Conservation (phyloP, 805 yeast species). For the Candida manassasensis region DNA sequence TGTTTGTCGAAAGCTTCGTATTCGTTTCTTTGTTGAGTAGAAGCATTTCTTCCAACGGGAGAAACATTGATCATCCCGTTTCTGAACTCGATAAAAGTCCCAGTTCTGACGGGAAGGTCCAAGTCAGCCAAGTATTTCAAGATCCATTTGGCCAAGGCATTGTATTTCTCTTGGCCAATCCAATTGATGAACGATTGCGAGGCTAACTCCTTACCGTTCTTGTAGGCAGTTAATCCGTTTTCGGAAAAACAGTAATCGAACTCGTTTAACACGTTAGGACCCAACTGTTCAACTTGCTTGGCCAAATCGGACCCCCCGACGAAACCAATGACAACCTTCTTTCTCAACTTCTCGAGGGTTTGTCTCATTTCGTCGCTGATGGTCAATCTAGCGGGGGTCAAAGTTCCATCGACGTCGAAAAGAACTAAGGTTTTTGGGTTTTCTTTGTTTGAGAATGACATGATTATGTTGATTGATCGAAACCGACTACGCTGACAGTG, state of each 20-base stretch:
- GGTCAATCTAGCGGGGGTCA: constrained; percentile 91
- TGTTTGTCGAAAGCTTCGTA: constrained; percentile 79
- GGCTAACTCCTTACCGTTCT: constrained; percentile 80
- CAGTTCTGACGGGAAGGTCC: constrained; percentile 95
- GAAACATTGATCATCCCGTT: constrained; percentile 99
- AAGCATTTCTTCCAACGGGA: constrained; percentile 98
- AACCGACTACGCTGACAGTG: too few relatives aligned
- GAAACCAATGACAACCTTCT: constrained; percentile 92
- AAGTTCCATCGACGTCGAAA: constrained; percentile 97
- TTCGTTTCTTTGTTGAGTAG: constrained; percentile 88
- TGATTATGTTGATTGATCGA: constrained; percentile 14
- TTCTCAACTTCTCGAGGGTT: constrained; percentile 68
- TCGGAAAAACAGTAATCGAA: constrained; percentile 97
- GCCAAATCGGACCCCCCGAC: constrained; percentile 96
- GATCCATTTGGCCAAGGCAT: constrained; percentile 79
- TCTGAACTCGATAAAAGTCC: constrained; percentile 98
- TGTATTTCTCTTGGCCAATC: constrained; percentile 95
- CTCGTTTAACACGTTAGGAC: constrained; percentile 65
- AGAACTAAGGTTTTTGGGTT: constrained; percentile 83
- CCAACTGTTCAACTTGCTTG: constrained; percentile 96
- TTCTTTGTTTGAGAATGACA: constrained; percentile 70
- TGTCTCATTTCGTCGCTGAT: constrained; percentile 74
- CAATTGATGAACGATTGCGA: constrained; percentile 91
- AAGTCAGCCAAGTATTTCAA: constrained; percentile 78
- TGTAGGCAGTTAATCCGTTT: constrained; percentile 97